A percentile compares a stretch with the other conserved stretches of the same genome.
These are phyloP conservation scores for Silene uniflora DNA, from an alignment of 148 eudicot species.

Conservation along the genomic window DNA sequence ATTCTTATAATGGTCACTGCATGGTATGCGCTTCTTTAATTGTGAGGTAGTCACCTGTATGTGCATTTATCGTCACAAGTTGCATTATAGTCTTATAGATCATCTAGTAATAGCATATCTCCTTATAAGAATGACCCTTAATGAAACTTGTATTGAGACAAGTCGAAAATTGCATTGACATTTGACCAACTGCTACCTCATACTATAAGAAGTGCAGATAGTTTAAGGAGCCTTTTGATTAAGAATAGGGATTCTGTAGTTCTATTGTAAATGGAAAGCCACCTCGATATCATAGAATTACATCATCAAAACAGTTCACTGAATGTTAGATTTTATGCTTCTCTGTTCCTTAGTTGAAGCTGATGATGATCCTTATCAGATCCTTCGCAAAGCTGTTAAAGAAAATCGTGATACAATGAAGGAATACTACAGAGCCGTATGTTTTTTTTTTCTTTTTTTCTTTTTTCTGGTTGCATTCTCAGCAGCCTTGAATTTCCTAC, in stretches of 20 bases:
- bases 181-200: background rate
- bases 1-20: too few relatives aligned
- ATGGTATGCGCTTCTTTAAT: too few relatives aligned
- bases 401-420: constrained; percentile 40
- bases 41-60: too few relatives aligned
- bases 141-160: background rate
- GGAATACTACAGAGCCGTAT: constrained; percentile 44
- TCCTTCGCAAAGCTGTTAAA: constrained; percentile 44
- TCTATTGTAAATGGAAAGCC: background rate
- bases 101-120: too few relatives aligned
- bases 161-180: background rate
- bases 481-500: background rate
- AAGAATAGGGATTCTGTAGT: background rate
- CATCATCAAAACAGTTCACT: too few relatives aligned
- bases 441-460: too few relatives aligned
- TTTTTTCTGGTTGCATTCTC: constrained; percentile 1
- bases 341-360: constrained; percentile 17
- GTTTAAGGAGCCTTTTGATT: background rate
- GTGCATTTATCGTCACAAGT: too few relatives aligned
- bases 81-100: too few relatives aligned
- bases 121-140: too few relatives aligned
- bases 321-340: background rate
- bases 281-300: too few relatives aligned
- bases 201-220: background rate
- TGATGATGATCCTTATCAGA: constrained; percentile 27